Evolutionary conservation across 768 basidiomycete species (phyloP).

Genomic region (Boletellus emodensis): DNA sequence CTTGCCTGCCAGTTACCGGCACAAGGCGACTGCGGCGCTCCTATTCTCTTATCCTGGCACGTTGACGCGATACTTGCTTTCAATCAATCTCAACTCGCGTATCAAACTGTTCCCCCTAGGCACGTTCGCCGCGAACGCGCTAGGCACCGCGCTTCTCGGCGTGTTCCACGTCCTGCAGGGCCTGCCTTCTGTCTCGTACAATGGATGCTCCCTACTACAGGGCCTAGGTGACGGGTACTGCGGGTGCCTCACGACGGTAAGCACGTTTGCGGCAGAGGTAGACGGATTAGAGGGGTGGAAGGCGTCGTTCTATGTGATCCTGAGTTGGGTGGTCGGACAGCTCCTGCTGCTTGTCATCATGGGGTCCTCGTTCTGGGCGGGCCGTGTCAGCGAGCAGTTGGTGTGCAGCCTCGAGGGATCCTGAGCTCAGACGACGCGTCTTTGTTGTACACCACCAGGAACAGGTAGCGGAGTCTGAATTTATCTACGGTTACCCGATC

Average conservation of each 20-base stretch:
- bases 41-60: constrained; percentile 89
- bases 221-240: constrained; percentile 91
- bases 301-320: constrained; percentile 62
- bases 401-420: constrained; percentile 45
- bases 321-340: constrained; percentile 72
- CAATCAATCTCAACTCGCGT: constrained; percentile 65
- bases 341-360: constrained; percentile 65
- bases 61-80: constrained; percentile 76
- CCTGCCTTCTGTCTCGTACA: constrained; percentile 36
- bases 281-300: constrained; percentile 51
- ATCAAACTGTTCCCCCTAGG: constrained; percentile 66
- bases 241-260: constrained; percentile 91
- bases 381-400: constrained; percentile 39
- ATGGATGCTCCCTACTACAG: constrained; percentile 69
- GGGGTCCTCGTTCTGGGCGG: constrained; percentile 60
- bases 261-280: constrained; percentile 86
- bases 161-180: constrained; percentile 70
- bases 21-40: constrained; percentile 80
- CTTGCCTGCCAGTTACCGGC: constrained; percentile 63
- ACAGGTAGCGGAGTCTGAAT: constrained; percentile 30
- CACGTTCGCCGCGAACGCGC: constrained; percentile 68
- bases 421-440: neutral
- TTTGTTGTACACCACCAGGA: neutral
- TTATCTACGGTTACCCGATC: constrained; percentile 24
- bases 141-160: constrained; percentile 83